phyloP scores from a whole-genome alignment of 2,329 filamentous ascomycete species.

The Scytalidium sp. region DNA sequence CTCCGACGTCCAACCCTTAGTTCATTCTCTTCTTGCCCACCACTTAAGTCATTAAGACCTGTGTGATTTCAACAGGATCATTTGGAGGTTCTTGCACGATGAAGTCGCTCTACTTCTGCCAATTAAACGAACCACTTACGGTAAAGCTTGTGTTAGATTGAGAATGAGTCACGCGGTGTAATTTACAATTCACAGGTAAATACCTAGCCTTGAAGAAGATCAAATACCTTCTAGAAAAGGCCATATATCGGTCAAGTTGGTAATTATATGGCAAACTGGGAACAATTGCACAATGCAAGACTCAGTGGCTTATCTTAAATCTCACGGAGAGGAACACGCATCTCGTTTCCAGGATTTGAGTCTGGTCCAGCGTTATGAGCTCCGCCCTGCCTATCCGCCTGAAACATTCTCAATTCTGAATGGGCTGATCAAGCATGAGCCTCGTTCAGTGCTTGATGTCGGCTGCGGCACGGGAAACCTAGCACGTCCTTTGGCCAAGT shows the following conservation, averaged over 20 bases:
- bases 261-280: background rate
- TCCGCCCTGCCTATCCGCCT: background rate
- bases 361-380: background rate
- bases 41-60: no score
- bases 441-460: background rate
- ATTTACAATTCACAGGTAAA: background rate
- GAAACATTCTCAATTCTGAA: background rate
- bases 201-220: background rate
- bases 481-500: background rate
- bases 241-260: background rate
- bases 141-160: no score
- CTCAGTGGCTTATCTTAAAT: background rate
- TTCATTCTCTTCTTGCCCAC: no score
- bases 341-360: background rate
- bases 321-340: background rate
- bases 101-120: no score
- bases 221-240: background rate
- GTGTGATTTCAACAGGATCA: no score
- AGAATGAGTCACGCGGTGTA: background rate
- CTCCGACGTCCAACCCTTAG: no score
- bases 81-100: no score
- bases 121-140: background rate
- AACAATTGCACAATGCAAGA: background rate
- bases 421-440: background rate
- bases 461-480: background rate